A percentile compares a stretch with the other conserved stretches of the same genome.
Conservation (phyloP, 441 rosid species). For the Pelargonium fulgidum region DNA sequence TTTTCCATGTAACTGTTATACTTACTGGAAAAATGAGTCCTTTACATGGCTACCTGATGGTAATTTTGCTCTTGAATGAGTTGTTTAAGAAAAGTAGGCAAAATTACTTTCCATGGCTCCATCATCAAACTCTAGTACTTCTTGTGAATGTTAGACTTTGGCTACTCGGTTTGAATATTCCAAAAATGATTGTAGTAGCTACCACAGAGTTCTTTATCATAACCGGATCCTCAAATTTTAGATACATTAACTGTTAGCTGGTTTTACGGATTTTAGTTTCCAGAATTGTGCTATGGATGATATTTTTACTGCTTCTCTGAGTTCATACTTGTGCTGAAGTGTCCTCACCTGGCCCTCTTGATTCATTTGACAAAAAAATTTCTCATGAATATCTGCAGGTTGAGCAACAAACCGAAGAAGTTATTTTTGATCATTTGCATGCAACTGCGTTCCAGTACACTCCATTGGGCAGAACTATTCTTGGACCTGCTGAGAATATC, state of each 20-base stretch:
- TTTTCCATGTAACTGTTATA: not conserved
- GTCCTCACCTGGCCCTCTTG: no score
- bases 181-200: no score
- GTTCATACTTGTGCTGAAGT: no score
- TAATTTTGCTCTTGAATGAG: not conserved
- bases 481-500: constrained; percentile 87
- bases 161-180: no score
- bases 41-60: not conserved
- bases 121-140: no score
- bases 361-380: no score
- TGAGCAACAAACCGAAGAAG: constrained; percentile 94
- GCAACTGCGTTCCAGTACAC: constrained; percentile 97
- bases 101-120: not conserved
- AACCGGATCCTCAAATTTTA: not conserved
- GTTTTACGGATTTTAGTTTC: not conserved
- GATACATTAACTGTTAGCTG: not conserved
- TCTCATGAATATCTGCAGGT: constrained; percentile 42
- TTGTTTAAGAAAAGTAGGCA: not conserved
- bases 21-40: not conserved
- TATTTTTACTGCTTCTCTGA: not conserved
- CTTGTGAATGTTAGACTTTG: no score
- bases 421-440: constrained; percentile 94
- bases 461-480: constrained; percentile 92
- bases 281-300: not conserved
- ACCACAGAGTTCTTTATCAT: no score